These are phyloP conservation scores for Mycosphaerelloides madeirae DNA, from an alignment of 2,329 filamentous ascomycete genomes.

Conservation along the genomic window DNA sequence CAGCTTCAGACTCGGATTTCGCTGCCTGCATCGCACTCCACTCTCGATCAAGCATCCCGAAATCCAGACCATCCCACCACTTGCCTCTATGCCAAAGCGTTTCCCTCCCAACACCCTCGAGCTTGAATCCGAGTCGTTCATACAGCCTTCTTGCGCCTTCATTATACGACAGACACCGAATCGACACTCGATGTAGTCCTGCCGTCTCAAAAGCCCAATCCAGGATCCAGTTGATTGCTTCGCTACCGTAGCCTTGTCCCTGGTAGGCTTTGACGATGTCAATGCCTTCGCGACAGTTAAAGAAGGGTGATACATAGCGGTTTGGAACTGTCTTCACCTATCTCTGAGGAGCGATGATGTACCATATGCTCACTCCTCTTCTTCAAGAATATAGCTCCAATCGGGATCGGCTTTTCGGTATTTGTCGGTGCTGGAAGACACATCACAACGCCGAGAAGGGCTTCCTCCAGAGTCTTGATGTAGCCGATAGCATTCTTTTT, in stretches of 20 bases:
- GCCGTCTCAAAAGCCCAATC: constrained; percentile 2
- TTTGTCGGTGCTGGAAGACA: neutral
- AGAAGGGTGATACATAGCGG: too few species aligned
- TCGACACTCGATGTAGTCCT: constrained; percentile 1
- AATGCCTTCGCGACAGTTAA: neutral
- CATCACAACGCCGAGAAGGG: constrained; percentile 10
- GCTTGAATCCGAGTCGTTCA: neutral
- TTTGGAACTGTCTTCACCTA: neutral
- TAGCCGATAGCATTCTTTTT: constrained; percentile 27
- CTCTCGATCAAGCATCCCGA: constrained; percentile 3
- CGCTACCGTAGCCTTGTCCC: constrained; percentile 2
- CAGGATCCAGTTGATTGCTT: constrained; percentile 1
- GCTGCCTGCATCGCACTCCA: neutral
- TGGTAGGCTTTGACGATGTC: constrained; percentile 1
- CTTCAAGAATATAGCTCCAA: neutral
- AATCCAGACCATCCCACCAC: constrained; percentile 2
- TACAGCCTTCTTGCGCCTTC: neutral
- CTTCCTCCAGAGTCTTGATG: constrained; percentile 22
- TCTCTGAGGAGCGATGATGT: neutral
- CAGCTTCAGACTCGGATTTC: too few species aligned
- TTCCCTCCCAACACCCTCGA: constrained; percentile 1
- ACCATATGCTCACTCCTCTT: neutral
- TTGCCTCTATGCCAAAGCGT: neutral
- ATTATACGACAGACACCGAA: neutral
- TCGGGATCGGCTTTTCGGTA: neutral